Conservation (phyloP, 768 basidiomycete genomes). For the Leccinum rimulosum region DNA sequence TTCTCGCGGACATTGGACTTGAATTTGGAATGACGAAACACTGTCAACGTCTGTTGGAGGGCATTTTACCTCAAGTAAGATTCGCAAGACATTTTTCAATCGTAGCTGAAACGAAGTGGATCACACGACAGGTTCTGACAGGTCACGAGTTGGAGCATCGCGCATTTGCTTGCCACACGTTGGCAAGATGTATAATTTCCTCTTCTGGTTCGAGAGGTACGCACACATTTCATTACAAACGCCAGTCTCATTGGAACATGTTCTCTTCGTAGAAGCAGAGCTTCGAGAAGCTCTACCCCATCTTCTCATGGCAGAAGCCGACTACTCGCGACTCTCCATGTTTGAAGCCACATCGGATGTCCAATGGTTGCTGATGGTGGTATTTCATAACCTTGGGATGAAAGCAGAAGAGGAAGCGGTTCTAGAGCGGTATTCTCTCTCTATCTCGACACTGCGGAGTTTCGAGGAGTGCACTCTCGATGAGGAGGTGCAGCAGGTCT, state of each 20-base stretch:
- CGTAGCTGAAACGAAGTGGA: background rate
- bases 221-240: slow-evolving; percentile 12
- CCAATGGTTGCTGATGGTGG: slow-evolving; percentile 66
- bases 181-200: slow-evolving; percentile 73
- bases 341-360: slow-evolving; percentile 60
- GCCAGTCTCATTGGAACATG: slow-evolving; percentile 14
- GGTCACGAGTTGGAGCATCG: slow-evolving; percentile 76
- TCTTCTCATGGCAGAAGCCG: slow-evolving; percentile 61
- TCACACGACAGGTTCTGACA: slow-evolving; percentile 52
- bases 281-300: slow-evolving; percentile 60
- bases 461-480: slow-evolving; percentile 48
- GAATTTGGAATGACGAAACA: slow-evolving; percentile 75
- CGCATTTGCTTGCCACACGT: slow-evolving; percentile 68
- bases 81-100: slow-evolving; percentile 8
- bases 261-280: slow-evolving; percentile 25
- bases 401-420: slow-evolving; percentile 52
- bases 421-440: slow-evolving; percentile 46
- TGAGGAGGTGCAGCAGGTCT: slow-evolving; percentile 50
- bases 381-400: slow-evolving; percentile 69
- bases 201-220: slow-evolving; percentile 47
- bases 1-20: slow-evolving; percentile 76
- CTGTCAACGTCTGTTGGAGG: slow-evolving; percentile 64
- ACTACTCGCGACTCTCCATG: slow-evolving; percentile 60
- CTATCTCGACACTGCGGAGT: slow-evolving; percentile 39
- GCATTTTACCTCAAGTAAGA: slow-evolving; percentile 76